Evolutionary conservation across 306 rosid genomes (phyloP), one percentile per base, ranked within the genome.

Genomic region (Cicer arietinum): DNA sequence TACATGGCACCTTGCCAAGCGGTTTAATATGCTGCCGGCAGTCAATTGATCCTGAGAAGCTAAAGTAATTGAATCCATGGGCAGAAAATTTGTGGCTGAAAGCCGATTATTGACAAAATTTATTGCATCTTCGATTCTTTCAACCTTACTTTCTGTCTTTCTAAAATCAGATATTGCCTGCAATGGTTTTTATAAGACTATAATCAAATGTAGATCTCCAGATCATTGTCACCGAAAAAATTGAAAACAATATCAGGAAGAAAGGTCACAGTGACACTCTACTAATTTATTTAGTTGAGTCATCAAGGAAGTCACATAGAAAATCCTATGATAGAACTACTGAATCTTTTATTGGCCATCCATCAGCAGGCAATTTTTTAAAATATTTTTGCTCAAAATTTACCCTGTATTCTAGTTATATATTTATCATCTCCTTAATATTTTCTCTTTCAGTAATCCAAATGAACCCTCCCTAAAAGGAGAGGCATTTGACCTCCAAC

Each of bases 91-190:
- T 75, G 70, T 63, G 65, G 81, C 71, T 64, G 85, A 85, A 81
- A 94, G 86, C 85, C 54, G 80, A 78, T 75, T 81, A 78, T 85
- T 88, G 47, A 94, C 88, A 82, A 85, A 91, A 76, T 84, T 88
- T 70, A 91, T 85, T 52, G 92, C 91, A 64, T 94, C 98, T 76
- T 90, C 96, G 70, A 84, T 84, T 66, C 77, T 84, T 77, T 86
- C 92, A 45, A 83, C 56, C 73, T 82, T 85, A 69, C 63, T 77
- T 52, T 82, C 93, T 69, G 81, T 79, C 82, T 86, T 90, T 67
- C 45, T 88, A 77, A 87, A 78, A 41, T 77, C 76, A 44, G 91
- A 83, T 54, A 91, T 59, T 51, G 93, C 97, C 97, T 94, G 93
- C 86, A 85, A 84, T 59, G 76, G 69, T 75, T 66, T 74, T 80